Evolutionary conservation across 192 early-diverging fungal genomes (phyloP), one percentile per base, ranked within the genome.

Genomic region (Allomyces arbusculus): DNA sequence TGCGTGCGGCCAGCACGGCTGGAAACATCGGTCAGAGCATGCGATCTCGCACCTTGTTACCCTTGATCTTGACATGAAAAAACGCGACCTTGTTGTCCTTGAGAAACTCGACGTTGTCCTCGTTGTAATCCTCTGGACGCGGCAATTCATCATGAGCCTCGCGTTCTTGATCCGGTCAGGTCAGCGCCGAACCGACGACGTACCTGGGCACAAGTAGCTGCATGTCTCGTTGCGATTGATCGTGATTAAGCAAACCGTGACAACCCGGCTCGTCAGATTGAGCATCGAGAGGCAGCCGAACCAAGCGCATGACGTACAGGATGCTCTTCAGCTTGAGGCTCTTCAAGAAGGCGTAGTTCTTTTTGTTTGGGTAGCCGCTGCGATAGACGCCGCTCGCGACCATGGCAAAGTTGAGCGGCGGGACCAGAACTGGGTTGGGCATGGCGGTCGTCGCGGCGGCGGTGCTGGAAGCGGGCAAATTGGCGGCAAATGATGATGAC

Each of bases 331-430:
- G 73, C 1, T 86, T 78, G 10, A 96, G 81, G 67, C 88, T 89
- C 26, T 87, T 73, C 45, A 98, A 78, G 72, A 98, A 98, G 9
- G 89, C 86, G 71, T 90, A 90, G 72, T 91, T 94, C 67, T 88
- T 88, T 61, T 81, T 78, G 73, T 91, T 93, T 7, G 95, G 95
- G 69, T 88, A 90, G 22, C 92, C 95, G 4, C 91, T 93, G 8
- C 95, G 80, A 76, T 97, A 98, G 33, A 98, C 85, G 11, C 91
- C 91, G 14, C 86, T 83, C 5, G 87, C 86, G 9, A 98, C 90
- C 86, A 95, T 90, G 25, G 88, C 88, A 79, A 98, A 98, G 77
- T 95, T 95, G 33, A 93, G 75, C 24, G 91, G 91, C 1, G 94
- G 94, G 0, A 97, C 91, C 16, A 97, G 71, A 10, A 85, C 75